Base-by-base conservation (phyloP, 202 grass and related monocot species). In the Carex arenaria region DNA sequence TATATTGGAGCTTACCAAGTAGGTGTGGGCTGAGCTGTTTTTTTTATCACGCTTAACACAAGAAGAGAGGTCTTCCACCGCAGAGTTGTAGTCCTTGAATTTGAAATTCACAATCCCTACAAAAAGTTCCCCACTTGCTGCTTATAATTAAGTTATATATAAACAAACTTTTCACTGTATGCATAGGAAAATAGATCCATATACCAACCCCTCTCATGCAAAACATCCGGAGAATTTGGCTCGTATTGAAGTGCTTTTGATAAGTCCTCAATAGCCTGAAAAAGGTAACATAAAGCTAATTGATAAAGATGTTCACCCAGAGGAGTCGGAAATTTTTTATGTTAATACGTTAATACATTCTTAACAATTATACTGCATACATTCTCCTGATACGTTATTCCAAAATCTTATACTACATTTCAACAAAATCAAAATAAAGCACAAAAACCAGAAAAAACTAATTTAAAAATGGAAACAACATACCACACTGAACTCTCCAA, bases 41-140 rank as follows among this genome's bases (percentile, higher is more conserved):
- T 98, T 95, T 85, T 92, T 93, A 82, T 95, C 93, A 57, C 73
- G 73, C 81, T 98, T 98, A 53, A 98, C 89, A 83, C 93, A 95
- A 85, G 85, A 67, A 84, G 88, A 88, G 32, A 98, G 92, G 81
- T 98, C 95, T 90, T 95, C 89, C 0, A 90, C 88, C 26, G 95
- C 95, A 72, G 93, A 85, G 88, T 92, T 84, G 64, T 89, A 98
- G 81, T 98, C 91, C 87, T 98, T 98, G 89, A 98, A 98, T 86
- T 98, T 98, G 88, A 90, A 98, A 90, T 90, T 98, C 77, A 98
- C 95, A 92, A 98, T 98, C 85, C 95, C 95, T 98, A 85, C 61
- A 72, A 85, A 62, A 79, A 31, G 51, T 79, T 88, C 61, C 73
- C 74, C 63, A 66, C 9, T 49, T 49, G 36, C 55, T 66, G 23